phyloP scores from a whole-genome alignment of 441 rosid genomes.

The Gossypium lobatum region DNA sequence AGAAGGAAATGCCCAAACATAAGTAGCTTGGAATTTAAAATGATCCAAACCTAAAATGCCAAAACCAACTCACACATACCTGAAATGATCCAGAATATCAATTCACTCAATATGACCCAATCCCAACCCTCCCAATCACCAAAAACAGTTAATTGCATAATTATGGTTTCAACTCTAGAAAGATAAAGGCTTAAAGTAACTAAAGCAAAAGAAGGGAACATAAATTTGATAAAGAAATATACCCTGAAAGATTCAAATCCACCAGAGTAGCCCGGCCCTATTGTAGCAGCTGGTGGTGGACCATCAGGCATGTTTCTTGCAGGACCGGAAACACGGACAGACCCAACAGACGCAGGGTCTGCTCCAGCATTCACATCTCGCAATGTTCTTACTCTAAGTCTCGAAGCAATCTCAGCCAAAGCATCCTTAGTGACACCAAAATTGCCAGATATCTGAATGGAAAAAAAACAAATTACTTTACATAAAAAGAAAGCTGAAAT shows the following conservation, averaged over 20 bases:
- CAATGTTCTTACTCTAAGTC: constrained; percentile 50
- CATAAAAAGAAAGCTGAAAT: constrained; percentile 9
- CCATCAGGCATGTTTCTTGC: constrained; percentile 31
- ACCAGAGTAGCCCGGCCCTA: constrained; percentile 31
- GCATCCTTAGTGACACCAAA: constrained; percentile 52
- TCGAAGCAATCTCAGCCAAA: constrained; percentile 47
- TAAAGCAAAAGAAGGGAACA: neutral
- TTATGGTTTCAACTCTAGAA: neutral
- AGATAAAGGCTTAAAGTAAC: neutral
- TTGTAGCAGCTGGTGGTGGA: constrained; percentile 22
- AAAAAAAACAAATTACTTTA: constrained; percentile 17
- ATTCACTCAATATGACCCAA: neutral
- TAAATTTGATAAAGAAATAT: constrained; percentile 16
- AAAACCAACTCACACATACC: neutral
- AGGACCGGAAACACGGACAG: constrained; percentile 29
- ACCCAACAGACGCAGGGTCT: constrained; percentile 32
- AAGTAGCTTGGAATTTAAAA: neutral
- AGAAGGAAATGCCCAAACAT: neutral
- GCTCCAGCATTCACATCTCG: constrained; percentile 40
- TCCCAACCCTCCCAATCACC: neutral
- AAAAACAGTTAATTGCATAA: neutral
- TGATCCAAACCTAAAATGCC: neutral
- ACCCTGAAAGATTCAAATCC: constrained; percentile 41
- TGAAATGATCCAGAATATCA: neutral
- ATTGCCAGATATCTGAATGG: constrained; percentile 50